These are phyloP conservation scores for Scleromitrula shiraiana DNA, from an alignment of 2,329 filamentous ascomycete genomes.

Conservation along the genomic window DNA sequence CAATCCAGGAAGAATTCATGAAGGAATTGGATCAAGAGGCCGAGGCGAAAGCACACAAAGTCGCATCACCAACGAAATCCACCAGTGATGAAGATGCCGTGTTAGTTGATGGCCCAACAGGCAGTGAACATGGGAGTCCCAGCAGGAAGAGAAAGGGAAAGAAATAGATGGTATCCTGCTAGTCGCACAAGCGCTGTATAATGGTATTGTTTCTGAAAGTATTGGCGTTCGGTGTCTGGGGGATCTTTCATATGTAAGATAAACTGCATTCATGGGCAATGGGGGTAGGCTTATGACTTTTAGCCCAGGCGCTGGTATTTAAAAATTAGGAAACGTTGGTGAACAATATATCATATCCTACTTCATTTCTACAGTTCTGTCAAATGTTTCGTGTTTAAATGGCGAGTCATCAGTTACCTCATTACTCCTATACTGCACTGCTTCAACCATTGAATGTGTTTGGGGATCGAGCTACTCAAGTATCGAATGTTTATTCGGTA, in stretches of 20 bases:
- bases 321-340: too few species aligned
- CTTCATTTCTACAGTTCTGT: too few species aligned
- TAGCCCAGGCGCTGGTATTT: neutral
- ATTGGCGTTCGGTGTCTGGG: conserved; percentile 5
- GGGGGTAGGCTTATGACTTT: neutral
- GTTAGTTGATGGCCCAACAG: conserved; percentile 43
- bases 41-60: conserved; percentile 32
- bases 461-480: too few species aligned
- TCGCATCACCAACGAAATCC: conserved; percentile 31
- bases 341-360: too few species aligned
- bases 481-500: too few species aligned
- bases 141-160: conserved; percentile 57
- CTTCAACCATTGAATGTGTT: too few species aligned
- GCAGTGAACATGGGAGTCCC: conserved; percentile 28
- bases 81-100: conserved; percentile 64
- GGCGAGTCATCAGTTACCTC: too few species aligned
- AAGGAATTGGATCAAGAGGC: conserved; percentile 69
- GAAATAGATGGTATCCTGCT: conserved; percentile 37
- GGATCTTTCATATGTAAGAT: conserved; percentile 2
- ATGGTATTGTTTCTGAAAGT: neutral
- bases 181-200: conserved; percentile 4
- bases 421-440: too few species aligned
- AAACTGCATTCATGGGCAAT: neutral
- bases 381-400: too few species aligned
- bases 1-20: conserved; percentile 70